Base-by-base conservation (phyloP, 176 grass and related monocot genomes). In the Bolboschoenus planiculmis region DNA sequence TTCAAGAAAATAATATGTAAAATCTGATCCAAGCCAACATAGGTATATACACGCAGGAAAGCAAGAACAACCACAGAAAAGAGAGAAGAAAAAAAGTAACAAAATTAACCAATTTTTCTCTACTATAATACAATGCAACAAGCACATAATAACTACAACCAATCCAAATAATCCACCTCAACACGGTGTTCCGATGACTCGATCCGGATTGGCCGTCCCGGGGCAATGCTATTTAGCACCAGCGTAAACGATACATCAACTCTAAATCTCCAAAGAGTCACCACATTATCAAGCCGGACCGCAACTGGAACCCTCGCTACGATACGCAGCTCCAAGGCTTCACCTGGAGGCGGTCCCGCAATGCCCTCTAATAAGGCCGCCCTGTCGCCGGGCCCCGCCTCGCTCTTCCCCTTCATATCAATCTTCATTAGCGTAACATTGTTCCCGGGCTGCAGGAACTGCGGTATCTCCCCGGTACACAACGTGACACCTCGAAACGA, bases 151-250 rank as follows among this genome's bases (percentile, higher is more conserved):
- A 31, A 50, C 81, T 83, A 70, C 42, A 47, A 50, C 42, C 56
- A 64, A 39, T 75, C 55, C 40, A 78, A 62, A 78, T 62, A 85
- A 76, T 83, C 80, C 57, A 78, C 34, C 18, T 50, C 60, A n/a
- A 78, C 13, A 24, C 42, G 33, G 18, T 66, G 61, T 15, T 31
- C 29, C 10, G 68, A 15, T 10, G 37, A 31, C 39, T 65, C 37
- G 24, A 87, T 83, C 24, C 5, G 0, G 56, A 61, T 36, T 3
- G 51, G 53, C 43, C 47, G 83, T 13, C 86, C 76, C 4, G 87
- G 82, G 15, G 51, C 29, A 1, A 82, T 44, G 21, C 55, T 46
- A 30, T 46, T 26, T 4, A 85, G 75, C 26, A 63, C 51, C 51
- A 85, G 30, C 16, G 34, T 53, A 36, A n/a, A 65, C 16, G 27